Conservation (phyloP, 805 yeast genomes). For the Ogataea chonburiensis region DNA sequence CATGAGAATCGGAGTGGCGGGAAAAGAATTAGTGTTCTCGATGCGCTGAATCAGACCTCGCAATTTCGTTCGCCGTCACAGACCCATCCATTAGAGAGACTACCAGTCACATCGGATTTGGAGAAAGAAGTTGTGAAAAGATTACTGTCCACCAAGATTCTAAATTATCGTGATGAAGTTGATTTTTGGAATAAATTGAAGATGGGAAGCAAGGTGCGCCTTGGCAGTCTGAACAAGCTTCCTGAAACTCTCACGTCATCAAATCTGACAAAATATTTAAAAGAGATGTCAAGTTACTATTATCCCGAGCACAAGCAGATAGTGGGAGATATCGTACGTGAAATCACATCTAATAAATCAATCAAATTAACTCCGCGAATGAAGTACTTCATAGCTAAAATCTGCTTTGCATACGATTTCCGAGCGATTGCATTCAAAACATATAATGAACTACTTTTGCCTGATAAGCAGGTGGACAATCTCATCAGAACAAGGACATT, state of each 20-base stretch:
- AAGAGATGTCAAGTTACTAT: neutral
- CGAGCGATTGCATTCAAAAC: neutral
- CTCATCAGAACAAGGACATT: neutral
- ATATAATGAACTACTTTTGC: neutral
- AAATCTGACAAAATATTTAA: no score
- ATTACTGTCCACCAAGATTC: neutral
- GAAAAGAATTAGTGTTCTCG: no score
- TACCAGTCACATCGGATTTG: no score
- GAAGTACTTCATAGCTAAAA: neutral
- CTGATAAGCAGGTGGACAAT: neutral
- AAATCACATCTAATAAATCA: neutral
- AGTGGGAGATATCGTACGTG: neutral
- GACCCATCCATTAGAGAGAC: no score
- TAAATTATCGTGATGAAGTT: neutral
- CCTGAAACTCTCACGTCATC: neutral
- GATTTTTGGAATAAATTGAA: neutral
- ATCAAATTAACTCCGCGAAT: neutral
- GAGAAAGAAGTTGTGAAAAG: neutral
- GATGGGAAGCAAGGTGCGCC: neutral
- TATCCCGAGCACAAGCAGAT: neutral
- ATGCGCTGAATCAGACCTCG: no score
- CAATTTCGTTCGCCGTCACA: no score
- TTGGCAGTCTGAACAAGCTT: neutral
- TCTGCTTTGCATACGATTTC: constrained; percentile 1
- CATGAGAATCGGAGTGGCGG: no score